Evolutionary conservation across 768 basidiomycete genomes (phyloP).

Genomic region (Erythrobasidium yunnanense): DNA sequence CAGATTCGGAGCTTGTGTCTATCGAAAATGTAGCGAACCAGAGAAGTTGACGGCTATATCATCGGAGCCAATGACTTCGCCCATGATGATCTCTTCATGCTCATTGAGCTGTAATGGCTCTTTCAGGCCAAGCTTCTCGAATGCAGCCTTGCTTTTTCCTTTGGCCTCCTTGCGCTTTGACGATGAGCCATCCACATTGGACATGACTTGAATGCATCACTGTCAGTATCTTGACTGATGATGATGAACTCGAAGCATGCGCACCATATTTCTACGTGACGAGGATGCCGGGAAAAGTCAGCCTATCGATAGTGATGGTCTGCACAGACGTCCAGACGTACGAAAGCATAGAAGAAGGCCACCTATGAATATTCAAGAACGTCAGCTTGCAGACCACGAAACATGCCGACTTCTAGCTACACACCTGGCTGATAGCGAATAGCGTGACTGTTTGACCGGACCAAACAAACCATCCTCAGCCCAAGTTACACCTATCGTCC

Average conservation of each 20-base stretch:
- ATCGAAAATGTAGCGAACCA: conserved; percentile 46
- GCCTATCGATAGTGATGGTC: not conserved
- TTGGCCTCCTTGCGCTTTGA: conserved; percentile 41
- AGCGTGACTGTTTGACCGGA: conserved; percentile 38
- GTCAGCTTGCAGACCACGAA: not conserved
- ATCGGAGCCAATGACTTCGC: conserved; percentile 84
- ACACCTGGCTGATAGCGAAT: conserved; percentile 41
- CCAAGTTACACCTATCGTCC: not conserved
- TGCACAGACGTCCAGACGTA: not conserved
- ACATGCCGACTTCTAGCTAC: conserved; percentile 10
- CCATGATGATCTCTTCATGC: conserved; percentile 84
- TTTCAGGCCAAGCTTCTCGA: conserved; percentile 40
- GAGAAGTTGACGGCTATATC: conserved; percentile 67
- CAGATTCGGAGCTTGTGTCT: not conserved
- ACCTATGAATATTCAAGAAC: conserved; percentile 30
- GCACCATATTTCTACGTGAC: not conserved
- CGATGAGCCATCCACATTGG: conserved; percentile 39
- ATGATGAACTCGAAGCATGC: not conserved
- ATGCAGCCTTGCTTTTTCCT: conserved; percentile 41
- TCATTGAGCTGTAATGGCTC: conserved; percentile 67
- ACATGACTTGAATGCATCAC: conserved; percentile 39
- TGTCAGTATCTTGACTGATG: not conserved
- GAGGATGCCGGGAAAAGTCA: not conserved
- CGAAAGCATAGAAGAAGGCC: conserved; percentile 43
- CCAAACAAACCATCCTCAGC: not conserved